Percentiles rank a stretch among this genome's conserved stretches.
These are phyloP conservation scores for Cyclotella baltica DNA, from an alignment of 108 stramenopile species.

Conservation along the genomic window DNA sequence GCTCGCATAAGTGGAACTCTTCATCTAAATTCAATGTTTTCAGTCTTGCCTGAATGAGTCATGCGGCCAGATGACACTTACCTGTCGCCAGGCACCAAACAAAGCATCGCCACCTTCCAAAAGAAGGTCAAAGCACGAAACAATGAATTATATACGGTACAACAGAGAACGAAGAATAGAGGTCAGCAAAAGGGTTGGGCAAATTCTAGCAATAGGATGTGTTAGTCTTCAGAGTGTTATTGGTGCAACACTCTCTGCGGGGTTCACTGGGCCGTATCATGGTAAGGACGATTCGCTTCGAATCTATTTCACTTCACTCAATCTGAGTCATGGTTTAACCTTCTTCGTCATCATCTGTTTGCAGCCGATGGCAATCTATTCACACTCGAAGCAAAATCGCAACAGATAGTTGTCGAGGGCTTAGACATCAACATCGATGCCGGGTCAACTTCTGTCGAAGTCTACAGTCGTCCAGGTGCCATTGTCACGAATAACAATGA, in stretches of 20 bases:
- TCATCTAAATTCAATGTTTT: too few species aligned
- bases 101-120: too few species aligned
- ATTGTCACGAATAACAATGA: constrained; percentile 14
- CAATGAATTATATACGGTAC: too few species aligned
- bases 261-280: constrained; percentile 10
- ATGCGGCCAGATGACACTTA: too few species aligned
- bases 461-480: constrained; percentile 18
- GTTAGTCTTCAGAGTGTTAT: background rate
- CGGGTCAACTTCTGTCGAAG: background rate
- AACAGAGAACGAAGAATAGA: too few species aligned
- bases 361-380: constrained; percentile 26
- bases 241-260: background rate
- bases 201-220: constrained; percentile 4
- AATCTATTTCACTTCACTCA: too few species aligned
- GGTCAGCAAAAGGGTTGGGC: constrained; percentile 1
- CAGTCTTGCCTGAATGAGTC: too few species aligned
- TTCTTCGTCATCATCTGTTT: background rate
- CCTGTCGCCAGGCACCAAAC: too few species aligned
- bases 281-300: background rate
- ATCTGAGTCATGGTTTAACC: background rate
- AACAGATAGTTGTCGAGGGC: background rate
- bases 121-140: too few species aligned
- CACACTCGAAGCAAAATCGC: constrained; percentile 8
- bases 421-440: constrained; percentile 32
- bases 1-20: too few species aligned